A percentile compares a stretch with the other conserved stretches of the same genome.
phyloP scores from a whole-genome alignment of 805 yeast species.

The Cyberlindnera euphorbiae region DNA sequence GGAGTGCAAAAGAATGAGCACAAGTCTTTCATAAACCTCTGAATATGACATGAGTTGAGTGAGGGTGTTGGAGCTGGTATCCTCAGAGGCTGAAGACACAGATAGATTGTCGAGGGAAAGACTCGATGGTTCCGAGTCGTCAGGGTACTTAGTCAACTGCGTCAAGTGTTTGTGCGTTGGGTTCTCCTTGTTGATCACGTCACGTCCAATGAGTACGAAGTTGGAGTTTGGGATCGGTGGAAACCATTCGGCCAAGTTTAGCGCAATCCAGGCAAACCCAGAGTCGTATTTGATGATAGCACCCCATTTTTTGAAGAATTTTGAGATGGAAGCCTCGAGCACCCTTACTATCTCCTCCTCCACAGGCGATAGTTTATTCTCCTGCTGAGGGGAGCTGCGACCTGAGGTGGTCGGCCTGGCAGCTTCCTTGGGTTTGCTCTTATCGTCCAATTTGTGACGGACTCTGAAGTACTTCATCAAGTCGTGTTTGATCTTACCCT shows the following conservation, averaged over 20 bases:
- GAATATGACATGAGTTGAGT: conserved; percentile 43
- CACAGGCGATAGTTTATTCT: conserved; percentile 25
- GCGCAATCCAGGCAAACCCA: conserved; percentile 83
- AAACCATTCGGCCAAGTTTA: conserved; percentile 85
- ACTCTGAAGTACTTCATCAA: conserved; percentile 54
- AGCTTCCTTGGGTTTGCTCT: conserved; percentile 5
- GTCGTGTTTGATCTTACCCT: conserved; percentile 45
- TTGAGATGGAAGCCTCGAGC: conserved; percentile 55
- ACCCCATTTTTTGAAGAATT: conserved; percentile 77
- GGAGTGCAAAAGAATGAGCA: conserved; percentile 66
- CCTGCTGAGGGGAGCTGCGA: conserved; percentile 16
- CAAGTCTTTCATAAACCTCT: conserved; percentile 70
- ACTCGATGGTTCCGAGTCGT: conserved; percentile 12
- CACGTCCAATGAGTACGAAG: conserved; percentile 24
- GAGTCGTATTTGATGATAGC: conserved; percentile 69
- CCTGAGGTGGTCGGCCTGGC: no score
- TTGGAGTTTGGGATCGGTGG: conserved; percentile 40
- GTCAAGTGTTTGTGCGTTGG: conserved; percentile 20
- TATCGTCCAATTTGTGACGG: conserved; percentile 20
- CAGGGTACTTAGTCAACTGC: conserved; percentile 21
- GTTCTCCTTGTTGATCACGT: conserved; percentile 16
- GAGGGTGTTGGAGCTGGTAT: conserved; percentile 7
- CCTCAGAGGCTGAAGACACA: conserved; percentile 26
- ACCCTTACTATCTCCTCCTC: conserved; percentile 51
- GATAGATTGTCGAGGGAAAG: conserved; percentile 15